Base-by-base conservation (phyloP, 2,329 filamentous ascomycete species). In the Nothopassalora personata region DNA sequence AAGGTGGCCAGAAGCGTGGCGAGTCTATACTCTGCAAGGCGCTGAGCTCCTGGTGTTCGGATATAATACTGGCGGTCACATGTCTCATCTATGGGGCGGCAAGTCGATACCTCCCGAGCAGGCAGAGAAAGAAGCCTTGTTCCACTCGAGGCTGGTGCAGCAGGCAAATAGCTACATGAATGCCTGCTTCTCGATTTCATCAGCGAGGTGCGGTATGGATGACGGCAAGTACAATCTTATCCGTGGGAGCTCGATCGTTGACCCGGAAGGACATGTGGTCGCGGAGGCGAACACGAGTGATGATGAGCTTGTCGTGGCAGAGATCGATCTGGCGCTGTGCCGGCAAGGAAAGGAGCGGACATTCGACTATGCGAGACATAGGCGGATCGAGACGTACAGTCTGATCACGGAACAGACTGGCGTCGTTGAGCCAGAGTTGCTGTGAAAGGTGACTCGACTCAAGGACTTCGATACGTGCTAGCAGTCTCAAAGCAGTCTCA, bases 131-230 rank as follows among this genome's bases (percentile, higher is more conserved):
- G 70, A 79, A 62, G 79, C 80, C 0, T 70, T 81, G 8, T 81
- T 81, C 66, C 80, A 83, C 57, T 80, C 82, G 60, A 73, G 76
- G 52, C 70, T 83, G 19, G 76, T 79, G 8, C 79, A 81, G 74
- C 79, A 82, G 66, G 74, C 76, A 1, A 80, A 81, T 52, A 79
- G 76, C 60, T 83, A 83, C 64, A 80, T 80, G 67, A 81, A 83
- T 64, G 76, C 77, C 7, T 80, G 77, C 57, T 83, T 80, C 64
- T 78, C 76, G 18, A 75, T 83, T 57, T 76, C 75, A 45, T 74
- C 77, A 2, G 80, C 77, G 11, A 77, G 81, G 56, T 80, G 77
- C 36, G 81, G 81, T 4, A 61, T 77, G 5, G 81, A 83, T 63
- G 80, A 83, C 65, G 78, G 78, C n/a, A 75, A 76, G 60, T 78